Percentiles rank a stretch among this genome's conserved stretches.
These are phyloP conservation scores for Scedosporium aurantiacum DNA, from an alignment of 2,329 filamentous ascomycete species.

Conservation along the genomic window DNA sequence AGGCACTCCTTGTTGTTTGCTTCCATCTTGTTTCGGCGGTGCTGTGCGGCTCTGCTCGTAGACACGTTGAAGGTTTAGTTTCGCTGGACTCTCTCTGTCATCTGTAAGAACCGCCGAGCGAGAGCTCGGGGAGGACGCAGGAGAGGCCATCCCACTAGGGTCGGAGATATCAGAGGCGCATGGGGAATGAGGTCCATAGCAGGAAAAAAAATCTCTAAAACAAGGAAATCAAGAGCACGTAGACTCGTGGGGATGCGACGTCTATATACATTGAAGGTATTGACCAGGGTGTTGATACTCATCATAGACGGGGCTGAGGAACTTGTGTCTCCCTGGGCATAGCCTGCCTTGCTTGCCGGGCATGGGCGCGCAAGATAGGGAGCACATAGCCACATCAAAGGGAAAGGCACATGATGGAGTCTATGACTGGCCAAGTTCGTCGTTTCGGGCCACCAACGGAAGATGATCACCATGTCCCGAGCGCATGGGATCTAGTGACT, in stretches of 20 bases:
- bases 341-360: neutral
- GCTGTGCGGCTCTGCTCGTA: conserved; percentile 48
- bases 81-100: conserved; percentile 25
- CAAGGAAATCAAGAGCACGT: neutral
- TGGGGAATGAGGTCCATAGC: neutral
- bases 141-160: neutral
- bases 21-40: conserved; percentile 37
- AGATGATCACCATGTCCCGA: neutral
- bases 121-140: neutral
- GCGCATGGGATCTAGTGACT: neutral
- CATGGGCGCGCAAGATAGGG: neutral
- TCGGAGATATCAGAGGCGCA: neutral
- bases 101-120: neutral
- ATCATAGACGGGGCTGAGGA: conserved; percentile 2
- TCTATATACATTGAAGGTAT: neutral
- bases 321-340: conserved; percentile 1
- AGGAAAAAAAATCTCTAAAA: no score
- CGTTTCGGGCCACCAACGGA: neutral
- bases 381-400: conserved; percentile 4
- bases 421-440: neutral
- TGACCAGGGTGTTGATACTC: neutral
- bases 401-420: neutral
- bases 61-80: conserved; percentile 53
- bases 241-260: neutral
- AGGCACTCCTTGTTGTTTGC: conserved; percentile 31